These are phyloP conservation scores for Nakaseomyces delphensis DNA, from an alignment of 1,139 yeast genomes.

Conservation along the genomic window DNA sequence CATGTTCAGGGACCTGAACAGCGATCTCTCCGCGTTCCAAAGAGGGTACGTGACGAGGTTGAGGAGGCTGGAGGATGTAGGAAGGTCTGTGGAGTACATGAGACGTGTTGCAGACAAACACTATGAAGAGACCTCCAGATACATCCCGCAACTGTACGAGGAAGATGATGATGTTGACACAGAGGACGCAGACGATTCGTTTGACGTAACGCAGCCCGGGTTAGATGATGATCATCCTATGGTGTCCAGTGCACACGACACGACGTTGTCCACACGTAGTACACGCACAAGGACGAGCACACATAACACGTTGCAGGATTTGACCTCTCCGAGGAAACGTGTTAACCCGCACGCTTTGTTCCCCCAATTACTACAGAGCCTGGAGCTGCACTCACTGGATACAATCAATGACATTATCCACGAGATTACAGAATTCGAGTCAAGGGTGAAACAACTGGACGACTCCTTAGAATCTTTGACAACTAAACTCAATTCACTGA, in stretches of 20 bases:
- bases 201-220: slow-evolving; percentile 12
- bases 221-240: too few relatives aligned
- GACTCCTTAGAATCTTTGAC: slow-evolving; percentile 36
- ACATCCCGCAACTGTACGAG: slow-evolving; percentile 31
- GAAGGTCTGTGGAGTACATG: slow-evolving; percentile 52
- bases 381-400: slow-evolving; percentile 30
- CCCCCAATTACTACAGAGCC: slow-evolving; percentile 15
- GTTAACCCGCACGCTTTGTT: slow-evolving; percentile 4
- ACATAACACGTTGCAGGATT: background rate
- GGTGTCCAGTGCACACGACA: too few relatives aligned
- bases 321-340: background rate
- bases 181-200: slow-evolving; percentile 16
- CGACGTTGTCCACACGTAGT: too few relatives aligned
- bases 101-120: slow-evolving; percentile 38
- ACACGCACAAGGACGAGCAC: too few relatives aligned
- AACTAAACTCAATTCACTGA: slow-evolving; percentile 31
- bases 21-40: slow-evolving; percentile 61
- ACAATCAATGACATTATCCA: slow-evolving; percentile 38
- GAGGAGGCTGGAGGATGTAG: slow-evolving; percentile 58
- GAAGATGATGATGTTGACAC: slow-evolving; percentile 10
- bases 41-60: slow-evolving; percentile 63
- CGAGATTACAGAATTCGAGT: slow-evolving; percentile 36
- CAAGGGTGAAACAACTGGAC: slow-evolving; percentile 39
- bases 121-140: slow-evolving; percentile 30
- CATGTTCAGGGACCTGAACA: slow-evolving; percentile 64